Evolutionary conservation across 164 flowering plant species (phyloP), one percentile per base, ranked within the genome.

Genomic region (Aristolochia contorta): DNA sequence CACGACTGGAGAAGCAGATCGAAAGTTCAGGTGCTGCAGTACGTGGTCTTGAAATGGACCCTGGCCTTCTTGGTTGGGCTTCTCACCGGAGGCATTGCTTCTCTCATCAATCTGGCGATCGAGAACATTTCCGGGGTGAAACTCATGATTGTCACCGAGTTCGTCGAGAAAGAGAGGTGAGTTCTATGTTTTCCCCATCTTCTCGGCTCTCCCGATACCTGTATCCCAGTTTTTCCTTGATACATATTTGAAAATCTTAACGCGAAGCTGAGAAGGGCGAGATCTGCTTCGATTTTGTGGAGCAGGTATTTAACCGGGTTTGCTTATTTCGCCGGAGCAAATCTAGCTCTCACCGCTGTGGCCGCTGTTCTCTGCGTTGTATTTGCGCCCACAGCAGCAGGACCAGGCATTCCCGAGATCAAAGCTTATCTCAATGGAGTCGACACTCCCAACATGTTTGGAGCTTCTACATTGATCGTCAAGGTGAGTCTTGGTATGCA

Each of bases 1-100:
- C 98, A 91, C 61, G 98, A 91, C 51, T 91, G 98, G 98, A 86
- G 98, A 69, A 80, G 83, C 74, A 80, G 96, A 80, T 79, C 86
- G 27, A 75, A 47, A 53, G 79, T 65, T 32, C 83, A 91, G 74
- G 88, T 91, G 0, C 54, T 89, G 67, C 96, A 91, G 71, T 91
- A 91, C 54, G 57, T 91, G 49, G 74, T 84, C 73, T 61, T 79
- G 66, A 91, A 91, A 74, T 91, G 98, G 98, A 57, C 73, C 23
- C 59, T 91, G 54, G 90, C 96, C 16, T 80, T 75, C 61, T 77
- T 89, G 33, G 82, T 91, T 54, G 98, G 98, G 27, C 86, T 91
- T 37, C 67, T 86, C 4, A 91, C 96, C 12, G 98, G 98, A 1
- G 22, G 81, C 2, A 77, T 82, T 61, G 98, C 91, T 24, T 76